Percentiles rank a stretch among this genome's conserved stretches.
Evolutionary conservation across 2,329 filamentous ascomycete species (phyloP).

Genomic region (Pleomassaria siparia): DNA sequence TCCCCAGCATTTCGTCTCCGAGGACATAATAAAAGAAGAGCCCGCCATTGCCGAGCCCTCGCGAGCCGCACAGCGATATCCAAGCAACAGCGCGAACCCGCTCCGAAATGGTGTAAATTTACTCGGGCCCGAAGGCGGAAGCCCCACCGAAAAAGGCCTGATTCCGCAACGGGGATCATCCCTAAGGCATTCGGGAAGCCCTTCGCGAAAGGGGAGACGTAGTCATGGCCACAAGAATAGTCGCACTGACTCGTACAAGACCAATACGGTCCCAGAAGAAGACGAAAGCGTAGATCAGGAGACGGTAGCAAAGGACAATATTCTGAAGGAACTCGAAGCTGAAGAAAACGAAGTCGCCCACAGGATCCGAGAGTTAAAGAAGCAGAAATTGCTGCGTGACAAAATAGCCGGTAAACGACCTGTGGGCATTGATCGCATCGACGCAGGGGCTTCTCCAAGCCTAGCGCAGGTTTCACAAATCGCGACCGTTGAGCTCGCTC

Average conservation of each 20-base stretch:
- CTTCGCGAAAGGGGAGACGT: conserved; percentile 34
- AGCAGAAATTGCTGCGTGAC: conserved; percentile 58
- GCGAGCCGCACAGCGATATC: conserved; percentile 28
- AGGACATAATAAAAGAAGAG: conserved; percentile 43
- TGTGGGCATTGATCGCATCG: conserved; percentile 20
- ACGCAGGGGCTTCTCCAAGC: conserved; percentile 45
- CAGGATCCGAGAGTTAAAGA: conserved; percentile 59
- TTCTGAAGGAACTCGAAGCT: conserved; percentile 36
- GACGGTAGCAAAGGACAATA: conserved; percentile 26
- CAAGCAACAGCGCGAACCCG: conserved; percentile 35
- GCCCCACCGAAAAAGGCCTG: conserved; percentile 30
- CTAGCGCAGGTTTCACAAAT: conserved; percentile 38
- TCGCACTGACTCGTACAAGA: conserved; percentile 30
- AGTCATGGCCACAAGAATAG: conserved; percentile 22
- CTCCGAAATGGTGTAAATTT: conserved; percentile 30
- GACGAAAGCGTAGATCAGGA: conserved; percentile 27
- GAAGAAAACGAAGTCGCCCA: conserved; percentile 60
- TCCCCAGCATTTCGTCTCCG: conserved; percentile 31
- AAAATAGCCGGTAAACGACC: conserved; percentile 40
- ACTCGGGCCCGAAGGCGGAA: conserved; percentile 24
- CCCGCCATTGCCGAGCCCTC: conserved; percentile 32
- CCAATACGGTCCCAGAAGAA: conserved; percentile 29
- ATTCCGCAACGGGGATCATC: conserved; percentile 40
- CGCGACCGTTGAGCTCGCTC: conserved; percentile 25
- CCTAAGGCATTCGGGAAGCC: conserved; percentile 34